Base-by-base conservation (phyloP, 208 protist species). In the Angomonas deanei region DNA sequence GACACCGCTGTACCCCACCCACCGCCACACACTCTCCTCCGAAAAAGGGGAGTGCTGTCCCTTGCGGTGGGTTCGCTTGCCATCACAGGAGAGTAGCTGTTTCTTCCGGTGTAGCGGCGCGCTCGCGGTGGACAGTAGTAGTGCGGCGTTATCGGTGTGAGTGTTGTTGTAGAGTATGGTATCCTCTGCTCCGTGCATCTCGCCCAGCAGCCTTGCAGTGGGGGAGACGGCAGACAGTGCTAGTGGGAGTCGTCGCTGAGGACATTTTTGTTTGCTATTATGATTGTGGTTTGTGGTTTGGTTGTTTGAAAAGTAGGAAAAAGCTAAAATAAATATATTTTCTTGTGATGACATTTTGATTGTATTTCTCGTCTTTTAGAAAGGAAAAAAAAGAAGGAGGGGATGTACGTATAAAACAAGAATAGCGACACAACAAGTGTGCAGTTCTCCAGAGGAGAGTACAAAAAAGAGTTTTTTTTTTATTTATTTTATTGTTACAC, bases 211-310 rank as follows among this genome's bases (percentile, higher is more conserved):
- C 17, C 80, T 70, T 17, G 80, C 67, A 2, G 65, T 53, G 1
- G 80, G 80, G n/a, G 64, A 56, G 33, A 59, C 39, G 52, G 80
- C 68, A 15, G 70, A 42, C 65, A 69, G 81, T 11, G 80, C 80
- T 0, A 81, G 72, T 0, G 80, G 11, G n/a, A 27, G n/a, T 53
- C 47, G n/a, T 13, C n/a, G 8, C 47, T 17, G 8, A 8, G 21
- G 5, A 53, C 11, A 17, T 24, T 24, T 17, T 24, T 24, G 11
- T 53, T 24, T 27, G n/a, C 47, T 24, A 8, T 17, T 17, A 17
- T 53, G 47, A 53, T 11, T 8, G 47, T 23, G 47, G 11, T 23
- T 8, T 28, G 19, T 23, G 47, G 19, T 23, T 8, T 8, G 23
- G 23, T 24, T 23, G 47, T 53, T 26, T 53, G n/a, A 17, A 53